Evolutionary conservation across 31 red algal species (phyloP).

Genomic region (Endocladia muricata): DNA sequence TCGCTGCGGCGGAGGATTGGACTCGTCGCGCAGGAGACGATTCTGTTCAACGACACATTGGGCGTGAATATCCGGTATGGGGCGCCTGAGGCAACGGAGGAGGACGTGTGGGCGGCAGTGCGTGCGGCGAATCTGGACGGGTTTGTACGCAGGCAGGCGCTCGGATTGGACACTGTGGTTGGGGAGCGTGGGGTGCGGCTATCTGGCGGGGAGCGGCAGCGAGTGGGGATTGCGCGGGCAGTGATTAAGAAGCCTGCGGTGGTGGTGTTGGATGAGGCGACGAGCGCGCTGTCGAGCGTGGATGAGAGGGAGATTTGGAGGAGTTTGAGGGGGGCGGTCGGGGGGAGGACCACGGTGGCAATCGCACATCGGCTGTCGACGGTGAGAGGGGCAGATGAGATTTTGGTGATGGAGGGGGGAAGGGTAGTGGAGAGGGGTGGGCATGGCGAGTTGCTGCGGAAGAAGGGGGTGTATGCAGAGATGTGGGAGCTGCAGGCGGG

Average conservation of each 20-base stretch:
- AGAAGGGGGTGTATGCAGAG: constrained; percentile 38
- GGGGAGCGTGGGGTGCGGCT: constrained; percentile 78
- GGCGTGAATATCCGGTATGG: constrained; percentile 86
- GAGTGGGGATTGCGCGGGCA: constrained; percentile 84
- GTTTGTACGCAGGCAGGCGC: constrained; percentile 55
- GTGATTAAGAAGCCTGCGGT: constrained; percentile 81
- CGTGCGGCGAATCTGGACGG: constrained; percentile 50
- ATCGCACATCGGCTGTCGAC: constrained; percentile 94
- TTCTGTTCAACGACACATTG: constrained; percentile 84
- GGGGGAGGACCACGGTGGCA: constrained; percentile 61
- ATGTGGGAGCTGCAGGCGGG: constrained; percentile 43
- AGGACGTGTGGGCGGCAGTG: constrained; percentile 49
- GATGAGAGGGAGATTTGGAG: constrained; percentile 75
- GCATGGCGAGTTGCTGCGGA: constrained; percentile 53
- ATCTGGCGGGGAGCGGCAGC: constrained; percentile 84
- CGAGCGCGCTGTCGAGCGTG: constrained; percentile 62
- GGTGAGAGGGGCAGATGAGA: constrained; percentile 70
- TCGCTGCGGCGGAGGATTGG: constrained; percentile 75
- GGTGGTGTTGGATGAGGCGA: constrained; percentile 83
- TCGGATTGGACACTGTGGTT: constrained; percentile 63
- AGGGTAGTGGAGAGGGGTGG: constrained; percentile 72
- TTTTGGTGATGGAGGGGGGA: constrained; percentile 73
- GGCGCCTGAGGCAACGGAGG: constrained; percentile 29
- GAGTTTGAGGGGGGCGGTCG: constrained; percentile 31
- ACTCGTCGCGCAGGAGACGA: constrained; percentile 74